phyloP scores from a whole-genome alignment of 2,329 filamentous ascomycete species.

The Cyanodermella asteris region DNA sequence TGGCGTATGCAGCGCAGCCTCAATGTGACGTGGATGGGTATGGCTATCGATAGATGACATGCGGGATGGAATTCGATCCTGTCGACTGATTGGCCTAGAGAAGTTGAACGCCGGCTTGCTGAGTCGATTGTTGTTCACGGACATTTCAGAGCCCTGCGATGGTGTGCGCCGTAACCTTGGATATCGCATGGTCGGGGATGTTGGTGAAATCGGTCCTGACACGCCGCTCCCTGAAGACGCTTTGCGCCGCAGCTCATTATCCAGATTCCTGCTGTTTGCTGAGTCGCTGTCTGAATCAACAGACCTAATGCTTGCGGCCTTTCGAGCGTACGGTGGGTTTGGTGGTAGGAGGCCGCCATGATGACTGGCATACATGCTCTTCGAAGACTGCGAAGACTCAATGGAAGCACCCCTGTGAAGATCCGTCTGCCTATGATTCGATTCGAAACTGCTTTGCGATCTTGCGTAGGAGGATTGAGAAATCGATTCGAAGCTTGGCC shows the following conservation, averaged over 20 bases:
- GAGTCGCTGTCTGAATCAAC: conserved; percentile 40
- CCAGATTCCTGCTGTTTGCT: too few relatives aligned
- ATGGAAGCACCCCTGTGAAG: conserved; percentile 15
- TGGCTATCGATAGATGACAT: conserved; percentile 44
- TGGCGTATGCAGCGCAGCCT: too few relatives aligned
- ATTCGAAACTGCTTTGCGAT: conserved; percentile 7
- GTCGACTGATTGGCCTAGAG: conserved; percentile 63
- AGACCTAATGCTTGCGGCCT: conserved; percentile 32
- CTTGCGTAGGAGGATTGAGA: conserved; percentile 4
- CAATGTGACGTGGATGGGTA: too few relatives aligned
- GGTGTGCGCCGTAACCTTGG: too few relatives aligned
- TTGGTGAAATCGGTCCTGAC: conserved; percentile 37
- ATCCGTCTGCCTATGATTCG: conserved; percentile 8
- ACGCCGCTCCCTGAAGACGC: conserved; percentile 49
- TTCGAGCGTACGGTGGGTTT: conserved; percentile 20
- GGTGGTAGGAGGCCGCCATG: conserved; percentile 24
- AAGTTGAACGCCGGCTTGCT: conserved; percentile 76
- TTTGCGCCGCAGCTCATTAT: conserved; percentile 57
- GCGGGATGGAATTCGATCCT: conserved; percentile 36
- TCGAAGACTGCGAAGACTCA: conserved; percentile 15
- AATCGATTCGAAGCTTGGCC: conserved; percentile 1
- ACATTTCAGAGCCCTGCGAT: conserved; percentile 65
- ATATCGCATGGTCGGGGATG: too few relatives aligned
- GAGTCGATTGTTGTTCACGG: conserved; percentile 34
- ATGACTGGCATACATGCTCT: too few relatives aligned